These are phyloP conservation scores for Helianthus tuberosus DNA, from an alignment of 129 eudicot genomes.

Conservation along the genomic window DNA sequence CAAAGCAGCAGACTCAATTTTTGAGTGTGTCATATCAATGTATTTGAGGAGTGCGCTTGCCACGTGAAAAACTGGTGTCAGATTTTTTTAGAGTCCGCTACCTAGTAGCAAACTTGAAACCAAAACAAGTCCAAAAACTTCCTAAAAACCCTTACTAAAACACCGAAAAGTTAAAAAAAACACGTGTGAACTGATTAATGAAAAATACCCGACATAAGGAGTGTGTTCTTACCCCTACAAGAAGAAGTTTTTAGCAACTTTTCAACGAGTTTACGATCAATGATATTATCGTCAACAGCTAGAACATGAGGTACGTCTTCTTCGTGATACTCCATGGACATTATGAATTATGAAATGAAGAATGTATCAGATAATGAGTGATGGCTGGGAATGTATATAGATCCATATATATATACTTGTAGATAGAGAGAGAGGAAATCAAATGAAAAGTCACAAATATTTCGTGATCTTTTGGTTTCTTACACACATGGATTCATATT, in stretches of 20 bases:
- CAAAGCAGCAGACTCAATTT: no score
- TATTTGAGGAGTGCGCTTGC: no score
- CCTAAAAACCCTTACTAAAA: no score
- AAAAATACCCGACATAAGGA: background rate
- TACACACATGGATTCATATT: slow-evolving; percentile 20
- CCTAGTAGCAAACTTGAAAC: no score
- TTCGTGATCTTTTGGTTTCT: slow-evolving; percentile 70
- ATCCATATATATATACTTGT: background rate
- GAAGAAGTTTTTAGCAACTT: slow-evolving; percentile 71
- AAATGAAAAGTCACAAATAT: slow-evolving; percentile 60
- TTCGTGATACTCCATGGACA: slow-evolving; percentile 21
- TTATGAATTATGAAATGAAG: background rate
- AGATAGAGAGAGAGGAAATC: slow-evolving; percentile 16
- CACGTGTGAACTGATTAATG: no score
- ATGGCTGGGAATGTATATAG: background rate
- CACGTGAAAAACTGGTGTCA: no score
- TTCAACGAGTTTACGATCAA: slow-evolving; percentile 79
- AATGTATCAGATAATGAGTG: slow-evolving; percentile 1
- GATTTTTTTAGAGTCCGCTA: no score
- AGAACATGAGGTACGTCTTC: slow-evolving; percentile 64
- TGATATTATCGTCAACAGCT: slow-evolving; percentile 80
- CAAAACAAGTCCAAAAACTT: no score
- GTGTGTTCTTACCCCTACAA: slow-evolving; percentile 55
- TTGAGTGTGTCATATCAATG: no score
- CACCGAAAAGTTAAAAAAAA: no score